Base-by-base conservation (phyloP, 2,329 filamentous ascomycete species). In the Apiospora hydei region DNA sequence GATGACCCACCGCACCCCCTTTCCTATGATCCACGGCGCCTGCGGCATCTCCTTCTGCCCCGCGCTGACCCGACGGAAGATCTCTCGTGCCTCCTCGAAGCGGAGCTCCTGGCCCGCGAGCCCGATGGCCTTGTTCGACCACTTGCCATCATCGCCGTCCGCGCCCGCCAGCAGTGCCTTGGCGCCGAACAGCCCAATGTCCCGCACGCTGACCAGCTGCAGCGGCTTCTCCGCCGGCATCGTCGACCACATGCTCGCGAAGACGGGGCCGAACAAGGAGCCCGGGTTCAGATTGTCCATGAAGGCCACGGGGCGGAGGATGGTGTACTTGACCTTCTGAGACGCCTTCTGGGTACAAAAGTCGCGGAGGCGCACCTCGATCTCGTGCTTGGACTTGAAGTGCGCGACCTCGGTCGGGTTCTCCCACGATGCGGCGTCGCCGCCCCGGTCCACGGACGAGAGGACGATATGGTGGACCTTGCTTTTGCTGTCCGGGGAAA, bases 371-470 rank as follows among this genome's bases (percentile, higher is more conserved):
- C 91, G 84, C 72, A 87, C 80, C 77, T 92, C 90, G 74, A 92
- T 88, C 47, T 86, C 80, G 75, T 88, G 85, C 78, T 93, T 92
- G 76, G 81, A 82, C 41, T 84, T 83, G 81, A 90, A 92, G 80
- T 90, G 89, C 2, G 88, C 86, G 67, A 91, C 83, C 0, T 82
- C 74, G 4, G 89, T 91, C 1, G 87, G 84, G 71, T 83, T 84
- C 14, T 84, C 83, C 74, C 85, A 83, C 69, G 84, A 85, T 49
- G 83, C 84, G 3, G 81, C 80, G 51, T 88, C 85, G 43, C 90
- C 89, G 41, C 89, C 89, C n/a, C 90, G 88, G 72, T 92, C 91
- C 16, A 92, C 88, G 51, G 87, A 89, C 1, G 85, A 88, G 79
- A 91, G 92, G 61, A 92, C 86, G 74, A 92, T 90, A 76, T 88